These are phyloP conservation scores for Leucocoprinus sp. DNA, from an alignment of 768 basidiomycete species.

Conservation along the genomic window DNA sequence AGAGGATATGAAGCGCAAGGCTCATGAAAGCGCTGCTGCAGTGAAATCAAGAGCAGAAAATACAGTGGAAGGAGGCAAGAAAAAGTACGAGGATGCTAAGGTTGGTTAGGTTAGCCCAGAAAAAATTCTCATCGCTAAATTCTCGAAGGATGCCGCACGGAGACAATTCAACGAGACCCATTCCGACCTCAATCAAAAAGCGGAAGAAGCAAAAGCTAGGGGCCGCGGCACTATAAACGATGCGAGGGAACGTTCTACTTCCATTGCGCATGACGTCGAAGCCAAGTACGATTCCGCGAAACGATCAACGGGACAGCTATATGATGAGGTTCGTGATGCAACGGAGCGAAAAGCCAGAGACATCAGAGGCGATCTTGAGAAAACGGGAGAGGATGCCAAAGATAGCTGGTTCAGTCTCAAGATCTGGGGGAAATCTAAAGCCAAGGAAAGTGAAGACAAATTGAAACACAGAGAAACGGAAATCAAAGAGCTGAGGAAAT, in stretches of 20 bases:
- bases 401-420: slow-evolving; percentile 38
- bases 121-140: background rate
- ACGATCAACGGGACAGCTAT: slow-evolving; percentile 21
- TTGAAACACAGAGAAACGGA: slow-evolving; percentile 19
- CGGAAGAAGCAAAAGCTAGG: slow-evolving; percentile 23
- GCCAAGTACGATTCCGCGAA: slow-evolving; percentile 24
- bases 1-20: slow-evolving; percentile 26
- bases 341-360: slow-evolving; percentile 25
- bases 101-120: slow-evolving; percentile 16
- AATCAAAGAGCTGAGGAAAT: slow-evolving; percentile 22
- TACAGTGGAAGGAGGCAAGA: slow-evolving; percentile 25
- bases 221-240: slow-evolving; percentile 21
- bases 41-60: slow-evolving; percentile 27
- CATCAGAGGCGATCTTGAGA: slow-evolving; percentile 20
- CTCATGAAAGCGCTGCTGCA: slow-evolving; percentile 26
- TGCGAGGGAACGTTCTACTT: slow-evolving; percentile 1
- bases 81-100: slow-evolving; percentile 28
- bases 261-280: slow-evolving; percentile 15
- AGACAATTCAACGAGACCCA: slow-evolving; percentile 25
- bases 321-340: slow-evolving; percentile 21
- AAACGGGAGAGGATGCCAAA: slow-evolving; percentile 29
- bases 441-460: slow-evolving; percentile 18
- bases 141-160: slow-evolving; percentile 25
- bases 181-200: slow-evolving; percentile 18
- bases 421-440: slow-evolving; percentile 27